These are phyloP conservation scores for Phaffomyces antillensis DNA, from an alignment of 805 yeast genomes.

Conservation along the genomic window DNA sequence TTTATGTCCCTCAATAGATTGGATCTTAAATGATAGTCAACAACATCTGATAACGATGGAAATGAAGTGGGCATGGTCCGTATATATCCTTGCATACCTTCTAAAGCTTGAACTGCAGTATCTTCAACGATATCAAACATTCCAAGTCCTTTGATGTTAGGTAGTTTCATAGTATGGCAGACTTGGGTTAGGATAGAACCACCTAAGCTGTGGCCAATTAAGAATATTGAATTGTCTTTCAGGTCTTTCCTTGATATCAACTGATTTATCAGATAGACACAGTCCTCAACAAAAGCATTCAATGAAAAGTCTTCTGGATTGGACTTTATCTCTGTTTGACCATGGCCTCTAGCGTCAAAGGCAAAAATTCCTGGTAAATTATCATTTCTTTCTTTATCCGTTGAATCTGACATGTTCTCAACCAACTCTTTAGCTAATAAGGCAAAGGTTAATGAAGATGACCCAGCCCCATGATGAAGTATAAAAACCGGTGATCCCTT, in stretches of 20 bases:
- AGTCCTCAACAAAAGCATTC: constrained; percentile 51
- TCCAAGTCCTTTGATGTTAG: constrained; percentile 53
- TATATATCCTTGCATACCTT: constrained; percentile 61
- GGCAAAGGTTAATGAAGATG: constrained; percentile 75
- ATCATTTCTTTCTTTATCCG: constrained; percentile 18
- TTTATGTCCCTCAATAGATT: constrained; percentile 42
- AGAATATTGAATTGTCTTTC: constrained; percentile 32
- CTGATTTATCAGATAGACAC: constrained; percentile 36
- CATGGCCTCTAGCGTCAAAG: constrained; percentile 87
- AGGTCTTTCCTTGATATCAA: constrained; percentile 25
- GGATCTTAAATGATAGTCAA: constrained; percentile 74
- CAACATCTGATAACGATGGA: constrained; percentile 44
- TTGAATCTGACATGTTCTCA: constrained; percentile 14
- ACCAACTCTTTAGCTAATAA: constrained; percentile 33
- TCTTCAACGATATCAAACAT: constrained; percentile 94
- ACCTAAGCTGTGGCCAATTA: constrained; percentile 90
- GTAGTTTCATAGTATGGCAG: constrained; percentile 22
- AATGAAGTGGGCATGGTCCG: constrained; percentile 59
- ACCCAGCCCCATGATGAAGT: constrained; percentile 94
- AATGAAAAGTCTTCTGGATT: constrained; percentile 36
- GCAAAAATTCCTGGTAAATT: constrained; percentile 55
- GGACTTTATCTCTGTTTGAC: constrained; percentile 33
- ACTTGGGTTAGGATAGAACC: constrained; percentile 73
- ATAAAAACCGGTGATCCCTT: constrained; percentile 50
- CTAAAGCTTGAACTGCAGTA: constrained; percentile 67